A percentile compares a stretch with the other conserved stretches of the same genome.
Evolutionary conservation across 352 stramenopile species (phyloP).

Genomic region (Phytopythium helicoides): DNA sequence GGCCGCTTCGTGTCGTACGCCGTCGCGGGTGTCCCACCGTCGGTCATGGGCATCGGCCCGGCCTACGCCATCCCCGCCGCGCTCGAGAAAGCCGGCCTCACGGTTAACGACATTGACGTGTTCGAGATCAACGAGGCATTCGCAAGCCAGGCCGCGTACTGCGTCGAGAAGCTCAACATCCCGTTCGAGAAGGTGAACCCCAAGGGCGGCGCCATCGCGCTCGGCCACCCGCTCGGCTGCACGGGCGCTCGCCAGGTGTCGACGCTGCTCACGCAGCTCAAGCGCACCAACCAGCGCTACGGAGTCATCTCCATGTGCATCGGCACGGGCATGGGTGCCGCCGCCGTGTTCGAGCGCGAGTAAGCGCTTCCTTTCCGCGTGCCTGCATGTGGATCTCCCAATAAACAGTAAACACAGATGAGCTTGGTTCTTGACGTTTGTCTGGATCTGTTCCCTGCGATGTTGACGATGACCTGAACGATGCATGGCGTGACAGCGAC

Average conservation of each 20-base stretch:
- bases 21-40: constrained; percentile 93
- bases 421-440: no score
- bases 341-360: constrained; percentile 93
- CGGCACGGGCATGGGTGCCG: constrained; percentile 97
- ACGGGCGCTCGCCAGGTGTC: constrained; percentile 91
- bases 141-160: constrained; percentile 95
- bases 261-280: constrained; percentile 86
- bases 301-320: constrained; percentile 97
- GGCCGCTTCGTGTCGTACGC: constrained; percentile 92
- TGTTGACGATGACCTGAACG: no score
- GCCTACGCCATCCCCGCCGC: constrained; percentile 93
- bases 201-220: constrained; percentile 94
- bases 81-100: constrained; percentile 87
- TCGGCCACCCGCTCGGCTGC: constrained; percentile 96
- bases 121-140: constrained; percentile 99
- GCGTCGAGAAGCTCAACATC: constrained; percentile 95
- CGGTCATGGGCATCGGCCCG: constrained; percentile 98
- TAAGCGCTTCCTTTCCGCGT: no score
- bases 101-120: constrained; percentile 94
- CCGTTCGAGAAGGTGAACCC: constrained; percentile 93
- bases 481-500: no score
- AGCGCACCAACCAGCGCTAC: constrained; percentile 89
- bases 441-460: no score
- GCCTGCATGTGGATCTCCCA: no score
- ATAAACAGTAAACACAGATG: no score